phyloP scores from a whole-genome alignment of 148 eudicot species.

The Camellia granthamiana region DNA sequence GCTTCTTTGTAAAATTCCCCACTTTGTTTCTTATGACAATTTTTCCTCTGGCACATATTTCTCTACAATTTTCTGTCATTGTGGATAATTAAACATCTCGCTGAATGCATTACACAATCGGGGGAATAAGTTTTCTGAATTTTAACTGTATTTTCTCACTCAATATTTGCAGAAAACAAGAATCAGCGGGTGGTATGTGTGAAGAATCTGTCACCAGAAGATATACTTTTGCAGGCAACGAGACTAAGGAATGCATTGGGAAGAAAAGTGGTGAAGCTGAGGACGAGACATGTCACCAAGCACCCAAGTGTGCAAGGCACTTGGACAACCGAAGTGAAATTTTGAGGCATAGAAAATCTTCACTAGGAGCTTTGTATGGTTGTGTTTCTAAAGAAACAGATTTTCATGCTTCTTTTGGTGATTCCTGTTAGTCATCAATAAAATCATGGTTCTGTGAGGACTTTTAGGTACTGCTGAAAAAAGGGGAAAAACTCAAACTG shows the following conservation, averaged over 20 bases:
- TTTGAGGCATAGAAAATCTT: slow-evolving; percentile 27
- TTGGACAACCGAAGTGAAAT: slow-evolving; percentile 63
- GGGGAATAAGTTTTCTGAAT: not conserved
- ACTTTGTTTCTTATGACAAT: not conserved
- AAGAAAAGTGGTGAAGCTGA: slow-evolving; percentile 86
- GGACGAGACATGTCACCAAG: slow-evolving; percentile 78
- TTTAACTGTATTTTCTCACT: not conserved
- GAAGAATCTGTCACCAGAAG: slow-evolving; percentile 72
- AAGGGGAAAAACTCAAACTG: not conserved
- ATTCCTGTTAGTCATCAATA: too few relatives aligned
- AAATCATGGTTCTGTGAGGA: not conserved
- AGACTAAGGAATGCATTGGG: slow-evolving; percentile 80
- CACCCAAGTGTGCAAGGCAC: slow-evolving; percentile 95
- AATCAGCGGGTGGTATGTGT: slow-evolving; percentile 76
- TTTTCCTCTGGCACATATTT: not conserved
- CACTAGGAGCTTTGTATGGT: not conserved
- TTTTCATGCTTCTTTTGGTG: too few relatives aligned
- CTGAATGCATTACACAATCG: not conserved
- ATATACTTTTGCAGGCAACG: slow-evolving; percentile 62
- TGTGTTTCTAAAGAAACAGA: not conserved
- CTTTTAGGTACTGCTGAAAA: not conserved
- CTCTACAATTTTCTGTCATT: not conserved
- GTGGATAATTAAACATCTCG: not conserved
- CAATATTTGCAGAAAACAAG: slow-evolving; percentile 50
- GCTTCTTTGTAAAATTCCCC: not conserved